Evolutionary conservation across 768 basidiomycete species (phyloP).

Genomic region (Termitomyces bulborhizus): DNA sequence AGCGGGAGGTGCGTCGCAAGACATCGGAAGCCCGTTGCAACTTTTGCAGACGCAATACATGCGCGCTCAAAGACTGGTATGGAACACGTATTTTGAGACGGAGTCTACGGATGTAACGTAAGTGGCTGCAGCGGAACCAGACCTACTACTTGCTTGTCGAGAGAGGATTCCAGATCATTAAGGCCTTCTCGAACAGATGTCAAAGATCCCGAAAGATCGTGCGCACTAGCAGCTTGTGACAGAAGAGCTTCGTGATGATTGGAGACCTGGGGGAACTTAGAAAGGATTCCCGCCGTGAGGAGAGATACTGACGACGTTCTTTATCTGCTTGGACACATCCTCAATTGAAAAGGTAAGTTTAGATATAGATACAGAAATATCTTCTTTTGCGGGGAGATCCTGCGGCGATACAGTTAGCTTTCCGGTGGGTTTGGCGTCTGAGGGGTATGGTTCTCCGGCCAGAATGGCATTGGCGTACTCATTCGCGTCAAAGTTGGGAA

Average conservation of each 20-base stretch:
- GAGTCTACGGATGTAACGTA: slow-evolving; percentile 41
- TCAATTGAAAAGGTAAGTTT: slow-evolving; percentile 86
- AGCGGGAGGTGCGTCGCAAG: slow-evolving; percentile 77
- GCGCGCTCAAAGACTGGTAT: slow-evolving; percentile 64
- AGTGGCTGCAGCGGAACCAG: slow-evolving; percentile 16
- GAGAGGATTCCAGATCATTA: slow-evolving; percentile 64
- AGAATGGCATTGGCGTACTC: slow-evolving; percentile 90
- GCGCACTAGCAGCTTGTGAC: slow-evolving; percentile 74
- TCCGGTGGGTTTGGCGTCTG: slow-evolving; percentile 25
- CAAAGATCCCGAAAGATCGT: slow-evolving; percentile 65
- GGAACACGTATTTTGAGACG: slow-evolving; percentile 83
- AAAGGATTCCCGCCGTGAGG: not conserved
- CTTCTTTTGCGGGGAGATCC: slow-evolving; percentile 66
- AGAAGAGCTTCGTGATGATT: slow-evolving; percentile 77
- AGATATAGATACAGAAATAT: slow-evolving; percentile 84
- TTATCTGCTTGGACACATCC: slow-evolving; percentile 88
- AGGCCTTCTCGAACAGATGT: slow-evolving; percentile 63
- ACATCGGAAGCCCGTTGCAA: slow-evolving; percentile 82
- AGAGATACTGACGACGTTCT: slow-evolving; percentile 58
- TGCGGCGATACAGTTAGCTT: slow-evolving; percentile 29
- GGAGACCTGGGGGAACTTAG: slow-evolving; percentile 50
- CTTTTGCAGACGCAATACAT: slow-evolving; percentile 69
- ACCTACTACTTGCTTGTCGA: slow-evolving; percentile 58
- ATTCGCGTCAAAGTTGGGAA: slow-evolving; percentile 73
- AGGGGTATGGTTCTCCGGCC: slow-evolving; percentile 72